Base-by-base conservation (phyloP, 164 flowering plant species). In the Kingdonia uniflora region DNA sequence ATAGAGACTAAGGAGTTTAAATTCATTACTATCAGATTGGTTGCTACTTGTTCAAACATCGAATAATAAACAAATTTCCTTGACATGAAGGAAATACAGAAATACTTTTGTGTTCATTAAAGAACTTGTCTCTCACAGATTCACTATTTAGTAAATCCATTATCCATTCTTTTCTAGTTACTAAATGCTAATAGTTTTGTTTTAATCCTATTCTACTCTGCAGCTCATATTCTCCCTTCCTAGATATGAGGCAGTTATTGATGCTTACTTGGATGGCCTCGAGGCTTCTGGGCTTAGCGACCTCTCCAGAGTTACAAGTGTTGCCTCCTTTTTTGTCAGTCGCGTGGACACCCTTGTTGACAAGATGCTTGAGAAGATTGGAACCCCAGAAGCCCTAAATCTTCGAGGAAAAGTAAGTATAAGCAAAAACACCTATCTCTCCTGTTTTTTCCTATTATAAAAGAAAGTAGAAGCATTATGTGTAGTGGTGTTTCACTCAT, bases 271-370 rank as follows among this genome's bases (percentile, higher is more conserved):
- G 69, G 96, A 86, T 74, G 99, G 99, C 41, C 95, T 94, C 42
- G 99, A 94, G 73, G 84, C 95, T 6, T 89, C 92, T 55, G 99
- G 96, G 8, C 70, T 89, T 22, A 63, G 64, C 63, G 97, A 92
- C 67, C 87, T 94, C 41, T 94, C 99, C 38, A 80, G 71, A 59
- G 99, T 94, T 47, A 94, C 99, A 3, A 94, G 99, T 70, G 99
- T 94, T 57, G 99, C 99, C 56, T 89, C 99, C 51, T 94, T 94
- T 75, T 94, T 89, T 69, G 97, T 94, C 62, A 94, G 99, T 67
- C 80, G 99, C 41, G 99, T 92, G 1, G 99, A 92, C 71, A 73
- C 92, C 51, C 82, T 92, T 51, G 69, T 92, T 56, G 99, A 94
- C 78, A 89, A 89, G 70, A 48, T 81, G 92, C 95, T 94, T 48